A percentile compares a stretch with the other conserved stretches of the same genome.
Evolutionary conservation across 2,329 filamentous ascomycete species (phyloP).

Genomic region (Microascus cirrosus): DNA sequence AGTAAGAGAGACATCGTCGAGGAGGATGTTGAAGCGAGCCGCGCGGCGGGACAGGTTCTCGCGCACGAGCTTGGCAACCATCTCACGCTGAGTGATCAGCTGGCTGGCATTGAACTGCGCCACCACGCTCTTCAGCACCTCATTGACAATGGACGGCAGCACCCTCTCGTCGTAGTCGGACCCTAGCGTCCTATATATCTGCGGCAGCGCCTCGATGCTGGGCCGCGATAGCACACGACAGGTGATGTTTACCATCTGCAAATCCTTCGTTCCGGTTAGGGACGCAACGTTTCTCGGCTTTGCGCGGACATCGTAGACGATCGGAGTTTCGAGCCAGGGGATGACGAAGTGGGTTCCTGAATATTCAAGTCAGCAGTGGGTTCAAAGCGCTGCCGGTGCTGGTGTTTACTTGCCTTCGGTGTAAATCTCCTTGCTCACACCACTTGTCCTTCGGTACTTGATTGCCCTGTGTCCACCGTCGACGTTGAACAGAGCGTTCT

Average conservation of each 20-base stretch:
- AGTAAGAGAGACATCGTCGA: slow-evolving; percentile 95
- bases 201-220: slow-evolving; percentile 75
- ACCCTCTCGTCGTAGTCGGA: slow-evolving; percentile 96
- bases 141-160: slow-evolving; percentile 93
- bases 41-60: slow-evolving; percentile 88
- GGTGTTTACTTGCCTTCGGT: slow-evolving; percentile 56
- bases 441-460: slow-evolving; percentile 88
- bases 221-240: slow-evolving; percentile 96
- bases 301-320: slow-evolving; percentile 95
- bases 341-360: slow-evolving; percentile 87
- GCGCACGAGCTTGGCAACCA: slow-evolving; percentile 79
- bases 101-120: slow-evolving; percentile 98
- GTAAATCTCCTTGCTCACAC: slow-evolving; percentile 96
- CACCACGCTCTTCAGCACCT: slow-evolving; percentile 96
- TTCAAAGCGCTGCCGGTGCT: not conserved
- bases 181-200: slow-evolving; percentile 94
- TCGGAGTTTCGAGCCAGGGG: slow-evolving; percentile 94
- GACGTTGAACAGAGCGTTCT: slow-evolving; percentile 64
- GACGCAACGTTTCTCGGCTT: slow-evolving; percentile 95
- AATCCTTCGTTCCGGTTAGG: slow-evolving; percentile 93
- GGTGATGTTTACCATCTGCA: slow-evolving; percentile 99
- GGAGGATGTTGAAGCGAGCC: slow-evolving; percentile 90
- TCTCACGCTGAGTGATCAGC: slow-evolving; percentile 97
- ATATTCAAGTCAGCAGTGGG: slow-evolving; percentile 6
- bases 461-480: slow-evolving; percentile 98